These are phyloP conservation scores for Cantharellus anzutake DNA, from an alignment of 768 basidiomycete genomes.

Conservation along the genomic window DNA sequence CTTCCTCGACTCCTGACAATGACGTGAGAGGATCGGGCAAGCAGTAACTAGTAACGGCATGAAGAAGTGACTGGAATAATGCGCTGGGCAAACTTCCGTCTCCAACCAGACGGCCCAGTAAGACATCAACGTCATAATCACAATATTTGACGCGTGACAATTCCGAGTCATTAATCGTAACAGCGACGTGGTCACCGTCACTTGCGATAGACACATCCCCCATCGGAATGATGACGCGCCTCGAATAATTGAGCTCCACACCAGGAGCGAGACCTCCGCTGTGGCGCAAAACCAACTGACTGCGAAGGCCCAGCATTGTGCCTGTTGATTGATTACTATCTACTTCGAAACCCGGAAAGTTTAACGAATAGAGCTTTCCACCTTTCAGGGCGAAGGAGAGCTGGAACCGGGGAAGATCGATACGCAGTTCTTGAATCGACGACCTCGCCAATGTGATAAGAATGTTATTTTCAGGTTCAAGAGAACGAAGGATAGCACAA, in stretches of 20 bases:
- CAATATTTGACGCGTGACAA: slow-evolving; percentile 14
- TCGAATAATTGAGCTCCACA: background rate
- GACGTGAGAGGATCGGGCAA: slow-evolving; percentile 25
- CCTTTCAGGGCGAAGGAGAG: slow-evolving; percentile 16
- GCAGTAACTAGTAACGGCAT: slow-evolving; percentile 25
- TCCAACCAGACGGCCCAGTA: slow-evolving; percentile 16
- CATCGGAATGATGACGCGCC: slow-evolving; percentile 19
- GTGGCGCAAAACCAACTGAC: slow-evolving; percentile 25
- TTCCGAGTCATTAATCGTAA: slow-evolving; percentile 6
- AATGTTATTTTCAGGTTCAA: background rate
- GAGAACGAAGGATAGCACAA: background rate
- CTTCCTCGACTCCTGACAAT: slow-evolving; percentile 27
- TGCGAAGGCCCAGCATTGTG: slow-evolving; percentile 26
- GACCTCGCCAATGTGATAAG: background rate
- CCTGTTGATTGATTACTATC: slow-evolving; percentile 24
- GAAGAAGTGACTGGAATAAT: slow-evolving; percentile 25
- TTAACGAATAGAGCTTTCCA: slow-evolving; percentile 24
- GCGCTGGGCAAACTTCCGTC: slow-evolving; percentile 14
- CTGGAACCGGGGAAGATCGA: slow-evolving; percentile 23
- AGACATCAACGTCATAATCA: slow-evolving; percentile 16
- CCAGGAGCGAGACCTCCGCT: too few relatives aligned
- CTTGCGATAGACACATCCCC: slow-evolving; percentile 14
- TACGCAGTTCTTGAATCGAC: slow-evolving; percentile 8
- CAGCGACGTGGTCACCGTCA: slow-evolving; percentile 11
- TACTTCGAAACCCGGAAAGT: slow-evolving; percentile 25